These are phyloP conservation scores for Tetrahymena thermophila DNA, from an alignment of 73 alveolate species.

Conservation along the genomic window DNA sequence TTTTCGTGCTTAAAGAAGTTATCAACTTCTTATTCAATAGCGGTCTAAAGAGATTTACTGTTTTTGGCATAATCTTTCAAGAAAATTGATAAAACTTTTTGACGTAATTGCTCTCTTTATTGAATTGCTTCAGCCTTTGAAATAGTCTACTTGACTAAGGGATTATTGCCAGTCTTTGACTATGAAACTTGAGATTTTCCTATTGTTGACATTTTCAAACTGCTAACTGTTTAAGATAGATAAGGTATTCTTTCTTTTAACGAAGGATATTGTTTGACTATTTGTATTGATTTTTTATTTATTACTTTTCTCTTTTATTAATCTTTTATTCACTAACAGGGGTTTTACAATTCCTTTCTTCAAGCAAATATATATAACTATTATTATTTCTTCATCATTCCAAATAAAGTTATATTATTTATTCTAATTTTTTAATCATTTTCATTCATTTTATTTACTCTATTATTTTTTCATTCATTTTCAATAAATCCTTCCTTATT, in stretches of 20 bases:
- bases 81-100: slow-evolving; percentile 18
- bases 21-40: slow-evolving; percentile 21
- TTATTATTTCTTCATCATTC: background rate
- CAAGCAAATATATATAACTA: background rate
- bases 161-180: background rate
- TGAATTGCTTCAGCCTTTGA: slow-evolving; percentile 33
- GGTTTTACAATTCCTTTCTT: background rate
- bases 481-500: background rate
- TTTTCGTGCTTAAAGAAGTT: slow-evolving; percentile 22
- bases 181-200: background rate
- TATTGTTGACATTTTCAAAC: background rate
- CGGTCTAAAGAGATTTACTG: slow-evolving; percentile 5
- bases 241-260: background rate
- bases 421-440: background rate
- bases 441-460: background rate
- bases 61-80: slow-evolving; percentile 22
- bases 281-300: background rate
- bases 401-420: background rate
- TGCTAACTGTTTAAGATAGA: background rate
- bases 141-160: slow-evolving; percentile 15
- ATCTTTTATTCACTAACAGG: background rate
- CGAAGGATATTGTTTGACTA: background rate
- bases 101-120: slow-evolving; percentile 30
- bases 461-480: background rate
- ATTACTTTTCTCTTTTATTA: background rate